phyloP scores from a whole-genome alignment of 164 flowering plant species.

The Nelumbo lutea region DNA sequence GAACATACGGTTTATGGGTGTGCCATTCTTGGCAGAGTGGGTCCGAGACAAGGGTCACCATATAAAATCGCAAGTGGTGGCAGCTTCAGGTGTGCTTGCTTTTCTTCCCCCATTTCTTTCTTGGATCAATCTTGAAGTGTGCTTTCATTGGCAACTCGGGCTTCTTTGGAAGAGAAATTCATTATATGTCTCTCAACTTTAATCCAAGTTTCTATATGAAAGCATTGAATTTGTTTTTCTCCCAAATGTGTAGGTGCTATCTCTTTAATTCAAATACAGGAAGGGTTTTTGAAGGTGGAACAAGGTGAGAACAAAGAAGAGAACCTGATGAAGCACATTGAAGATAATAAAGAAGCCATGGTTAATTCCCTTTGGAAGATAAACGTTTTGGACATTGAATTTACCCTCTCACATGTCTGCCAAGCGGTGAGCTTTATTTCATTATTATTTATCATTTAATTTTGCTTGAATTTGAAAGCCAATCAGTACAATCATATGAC shows the following conservation, averaged over 20 bases:
- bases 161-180: neutral
- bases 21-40: constrained; percentile 95
- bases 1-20: constrained; percentile 62
- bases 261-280: constrained; percentile 64
- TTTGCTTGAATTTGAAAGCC: too few species aligned
- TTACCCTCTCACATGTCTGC: constrained; percentile 74
- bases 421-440: constrained; percentile 44
- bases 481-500: too few species aligned
- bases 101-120: too few species aligned
- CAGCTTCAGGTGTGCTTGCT: constrained; percentile 63
- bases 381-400: constrained; percentile 86
- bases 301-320: constrained; percentile 59
- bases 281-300: constrained; percentile 53
- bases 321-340: constrained; percentile 46
- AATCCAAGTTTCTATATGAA: neutral
- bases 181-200: neutral
- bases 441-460: neutral
- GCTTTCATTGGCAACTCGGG: neutral
- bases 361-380: constrained; percentile 85
- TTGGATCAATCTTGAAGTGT: neutral
- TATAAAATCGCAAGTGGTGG: constrained; percentile 80
- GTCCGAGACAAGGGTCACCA: constrained; percentile 85
- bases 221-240: neutral
- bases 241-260: constrained; percentile 56
- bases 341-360: constrained; percentile 70